Evolutionary conservation across 345 rosid species (phyloP), one percentile per base, ranked within the genome.

Genomic region (Chamaenerion angustifolium): DNA sequence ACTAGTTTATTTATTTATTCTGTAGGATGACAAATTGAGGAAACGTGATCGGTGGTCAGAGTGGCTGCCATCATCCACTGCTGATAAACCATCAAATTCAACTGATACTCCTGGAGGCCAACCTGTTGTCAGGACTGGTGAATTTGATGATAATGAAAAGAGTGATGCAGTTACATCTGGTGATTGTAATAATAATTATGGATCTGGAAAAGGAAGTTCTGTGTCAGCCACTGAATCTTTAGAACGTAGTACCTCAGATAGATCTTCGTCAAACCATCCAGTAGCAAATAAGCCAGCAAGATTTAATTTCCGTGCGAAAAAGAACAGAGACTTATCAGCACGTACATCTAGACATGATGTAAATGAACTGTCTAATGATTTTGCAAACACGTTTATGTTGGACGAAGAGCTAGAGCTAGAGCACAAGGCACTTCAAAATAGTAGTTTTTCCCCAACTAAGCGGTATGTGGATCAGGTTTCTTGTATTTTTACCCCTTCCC

Each of bases 361-460:
- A 66, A 78, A 54, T 59, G 81, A 69, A 57, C 63, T 80, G 52
- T 72, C 90, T 43, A 60, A 51, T 73, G 96, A 92, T 64, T 84
- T 82, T 62, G 67, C 81, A 46, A 71, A 60, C 61, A 87, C 95
- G 46, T 92, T 92, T 68, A 72, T 84, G 88, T 84, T 84, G 65
- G 95, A 92, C 55, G 96, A 92, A 69, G 99, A 92, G 59, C 64
- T 92, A 54, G 96, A 87, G 72, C 74, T 84, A 45, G 90, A 87
- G 75, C 95, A 80, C 56, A 84, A 65, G 61, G 71, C 67, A 49
- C 73, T 19, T 16, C 76, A 76, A 60, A 74, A 59, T 57, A 70
- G 78, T 59, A 71, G 72, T 21, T 21, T 21, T 1, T 1, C 25
- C 48, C 49, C 71, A 44, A 52, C 55, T 54, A 70, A 70, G 62